These are phyloP conservation scores for Cadophora sp. DNA, from an alignment of 2,329 filamentous ascomycete species.

Conservation along the genomic window DNA sequence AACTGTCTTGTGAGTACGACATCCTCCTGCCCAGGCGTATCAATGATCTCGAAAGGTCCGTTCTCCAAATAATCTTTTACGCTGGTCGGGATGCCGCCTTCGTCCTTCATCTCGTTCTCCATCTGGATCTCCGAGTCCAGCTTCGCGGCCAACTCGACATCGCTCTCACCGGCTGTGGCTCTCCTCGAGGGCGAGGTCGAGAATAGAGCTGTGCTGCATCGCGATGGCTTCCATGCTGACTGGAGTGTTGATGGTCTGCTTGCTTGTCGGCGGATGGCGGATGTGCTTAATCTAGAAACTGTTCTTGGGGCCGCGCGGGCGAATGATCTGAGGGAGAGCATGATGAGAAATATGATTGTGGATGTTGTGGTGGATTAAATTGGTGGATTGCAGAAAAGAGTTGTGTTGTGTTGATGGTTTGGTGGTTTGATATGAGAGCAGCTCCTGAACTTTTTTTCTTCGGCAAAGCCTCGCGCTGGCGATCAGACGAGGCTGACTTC, in stretches of 20 bases:
- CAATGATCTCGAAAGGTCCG: conserved; percentile 82
- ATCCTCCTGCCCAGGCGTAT: conserved; percentile 85
- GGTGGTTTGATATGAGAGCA: background rate
- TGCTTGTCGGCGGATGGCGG: conserved; percentile 7
- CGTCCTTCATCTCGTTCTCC: conserved; percentile 79
- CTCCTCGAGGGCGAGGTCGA: conserved; percentile 52
- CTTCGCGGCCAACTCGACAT: conserved; percentile 85
- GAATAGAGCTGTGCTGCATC: conserved; percentile 40
- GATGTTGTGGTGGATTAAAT: background rate
- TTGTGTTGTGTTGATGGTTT: conserved; percentile 1
- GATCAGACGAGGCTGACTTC: conserved; percentile 7
- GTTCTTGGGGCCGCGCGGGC: conserved; percentile 72
- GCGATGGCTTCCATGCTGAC: conserved; percentile 39
- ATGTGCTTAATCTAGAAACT: conserved; percentile 53
- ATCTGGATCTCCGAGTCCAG: conserved; percentile 83
- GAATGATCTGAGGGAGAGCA: conserved; percentile 73
- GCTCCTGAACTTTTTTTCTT: conserved; percentile 8
- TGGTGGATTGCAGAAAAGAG: background rate
- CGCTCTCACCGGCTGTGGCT: conserved; percentile 56
- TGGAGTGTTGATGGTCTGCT: conserved; percentile 32
- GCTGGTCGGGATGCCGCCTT: conserved; percentile 74
- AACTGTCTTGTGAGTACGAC: conserved; percentile 83
- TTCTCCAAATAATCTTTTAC: conserved; percentile 90
- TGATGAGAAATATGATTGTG: conserved; percentile 44
- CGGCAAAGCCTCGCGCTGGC: background rate